Evolutionary conservation across 352 stramenopile genomes (phyloP).

Genomic region (Pythium phragmitis): DNA sequence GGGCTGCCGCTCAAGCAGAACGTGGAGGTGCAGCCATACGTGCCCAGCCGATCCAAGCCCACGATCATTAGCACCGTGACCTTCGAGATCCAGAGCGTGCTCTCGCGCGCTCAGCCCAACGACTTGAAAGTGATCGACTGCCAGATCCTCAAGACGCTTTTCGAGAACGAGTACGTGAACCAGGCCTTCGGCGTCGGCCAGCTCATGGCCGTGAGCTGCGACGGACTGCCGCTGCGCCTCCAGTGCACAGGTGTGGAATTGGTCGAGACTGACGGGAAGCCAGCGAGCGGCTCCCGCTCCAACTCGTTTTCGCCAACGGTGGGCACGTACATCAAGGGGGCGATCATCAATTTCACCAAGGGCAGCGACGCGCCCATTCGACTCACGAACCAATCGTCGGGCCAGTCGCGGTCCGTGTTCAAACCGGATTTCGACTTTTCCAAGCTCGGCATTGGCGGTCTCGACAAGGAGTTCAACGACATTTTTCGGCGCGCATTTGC

Average conservation of each 20-base stretch:
- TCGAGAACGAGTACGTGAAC: constrained; percentile 70
- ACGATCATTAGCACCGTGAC: constrained; percentile 65
- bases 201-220: constrained; percentile 61
- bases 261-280: constrained; percentile 40
- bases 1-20: constrained; percentile 62
- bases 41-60: constrained; percentile 38
- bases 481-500: constrained; percentile 99
- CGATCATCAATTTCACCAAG: constrained; percentile 81
- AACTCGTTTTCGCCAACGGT: constrained; percentile 41
- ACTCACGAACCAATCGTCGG: constrained; percentile 76
- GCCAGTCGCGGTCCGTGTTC: constrained; percentile 88
- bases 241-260: constrained; percentile 58
- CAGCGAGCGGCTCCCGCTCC: constrained; percentile 17
- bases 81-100: constrained; percentile 80
- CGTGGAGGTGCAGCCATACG: constrained; percentile 66
- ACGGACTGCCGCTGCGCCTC: constrained; percentile 64
- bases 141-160: constrained; percentile 57
- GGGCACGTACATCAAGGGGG: constrained; percentile 57
- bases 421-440: constrained; percentile 98
- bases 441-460: constrained; percentile 98
- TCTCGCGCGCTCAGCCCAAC: constrained; percentile 64
- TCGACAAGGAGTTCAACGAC: constrained; percentile 99
- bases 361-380: constrained; percentile 70
- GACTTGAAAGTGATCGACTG: constrained; percentile 74
- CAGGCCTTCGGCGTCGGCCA: constrained; percentile 78